phyloP scores from a whole-genome alignment of 2,329 filamentous ascomycete genomes.

The Penicillium oxalicum region DNA sequence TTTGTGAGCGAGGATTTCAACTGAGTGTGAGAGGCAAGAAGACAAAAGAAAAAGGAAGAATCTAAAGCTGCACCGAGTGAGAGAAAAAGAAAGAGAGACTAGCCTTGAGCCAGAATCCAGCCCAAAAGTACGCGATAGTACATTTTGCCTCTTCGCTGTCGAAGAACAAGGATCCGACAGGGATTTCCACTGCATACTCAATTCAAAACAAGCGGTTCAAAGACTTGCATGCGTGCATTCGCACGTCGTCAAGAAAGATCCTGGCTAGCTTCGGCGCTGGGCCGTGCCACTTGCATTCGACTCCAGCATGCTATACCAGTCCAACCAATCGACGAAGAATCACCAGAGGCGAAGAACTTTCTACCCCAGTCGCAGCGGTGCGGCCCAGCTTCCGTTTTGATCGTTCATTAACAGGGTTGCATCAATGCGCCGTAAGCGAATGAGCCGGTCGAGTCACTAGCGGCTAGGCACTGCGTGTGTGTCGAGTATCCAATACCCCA shows the following conservation, averaged over 20 bases:
- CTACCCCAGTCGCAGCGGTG: not conserved
- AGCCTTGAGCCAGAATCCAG: not conserved
- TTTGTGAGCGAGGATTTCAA: not conserved
- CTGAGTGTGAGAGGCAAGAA: not conserved
- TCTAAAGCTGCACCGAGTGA: too few relatives aligned
- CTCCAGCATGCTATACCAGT: not conserved
- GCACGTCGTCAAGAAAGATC: not conserved
- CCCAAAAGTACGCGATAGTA: constrained; percentile 3
- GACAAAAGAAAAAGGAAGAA: not conserved
- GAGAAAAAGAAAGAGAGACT: too few relatives aligned
- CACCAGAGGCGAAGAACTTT: not conserved
- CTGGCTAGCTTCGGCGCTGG: constrained; percentile 4
- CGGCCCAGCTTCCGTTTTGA: too few relatives aligned
- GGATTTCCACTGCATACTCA: constrained; percentile 5
- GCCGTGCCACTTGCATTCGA: constrained; percentile 7
- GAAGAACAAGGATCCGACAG: constrained; percentile 4
- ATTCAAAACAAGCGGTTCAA: constrained; percentile 3
- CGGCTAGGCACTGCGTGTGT: too few relatives aligned
- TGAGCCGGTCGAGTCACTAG: too few relatives aligned
- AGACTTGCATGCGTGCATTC: constrained; percentile 1
- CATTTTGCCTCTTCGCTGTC: constrained; percentile 1
- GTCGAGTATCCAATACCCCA: too few relatives aligned
- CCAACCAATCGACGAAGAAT: not conserved
- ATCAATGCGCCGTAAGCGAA: too few relatives aligned
- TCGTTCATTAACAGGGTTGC: too few relatives aligned